Evolutionary conservation across 306 rosid genomes (phyloP).

Genomic region (Rosa multiflora): DNA sequence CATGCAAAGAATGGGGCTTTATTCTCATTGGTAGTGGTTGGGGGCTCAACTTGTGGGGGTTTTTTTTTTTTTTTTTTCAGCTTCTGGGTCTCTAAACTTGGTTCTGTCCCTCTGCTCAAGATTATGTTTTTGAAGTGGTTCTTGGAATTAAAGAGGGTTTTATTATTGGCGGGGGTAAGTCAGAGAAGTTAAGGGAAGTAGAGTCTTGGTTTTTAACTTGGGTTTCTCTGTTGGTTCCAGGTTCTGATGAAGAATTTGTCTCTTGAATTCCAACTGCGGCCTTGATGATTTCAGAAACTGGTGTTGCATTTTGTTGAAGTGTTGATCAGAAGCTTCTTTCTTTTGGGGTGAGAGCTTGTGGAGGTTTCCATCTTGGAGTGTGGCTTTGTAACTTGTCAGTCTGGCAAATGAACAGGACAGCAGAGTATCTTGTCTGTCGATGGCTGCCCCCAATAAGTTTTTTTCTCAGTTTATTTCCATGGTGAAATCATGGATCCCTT

Average conservation of each 20-base stretch:
- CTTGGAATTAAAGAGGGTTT: conserved; percentile 4
- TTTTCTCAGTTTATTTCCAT: conserved; percentile 52
- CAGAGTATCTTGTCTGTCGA: conserved; percentile 39
- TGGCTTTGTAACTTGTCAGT: conserved; percentile 28
- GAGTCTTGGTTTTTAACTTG: conserved; percentile 23
- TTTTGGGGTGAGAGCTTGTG: conserved; percentile 30
- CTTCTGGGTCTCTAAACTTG: conserved; percentile 28
- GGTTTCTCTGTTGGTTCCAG: conserved; percentile 1
- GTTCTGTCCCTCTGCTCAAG: neutral
- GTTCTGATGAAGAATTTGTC: conserved; percentile 17
- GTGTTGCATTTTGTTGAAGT: conserved; percentile 18
- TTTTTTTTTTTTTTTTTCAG: conserved; percentile 13
- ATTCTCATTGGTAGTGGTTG: conserved; percentile 19
- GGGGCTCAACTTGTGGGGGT: neutral
- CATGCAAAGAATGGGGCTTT: conserved; percentile 25
- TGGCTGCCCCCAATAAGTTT: conserved; percentile 61
- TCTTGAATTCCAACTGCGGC: conserved; percentile 22
- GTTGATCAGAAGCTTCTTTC: conserved; percentile 20
- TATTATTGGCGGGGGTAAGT: neutral
- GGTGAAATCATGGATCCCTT: conserved; percentile 72
- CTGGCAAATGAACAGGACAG: conserved; percentile 50
- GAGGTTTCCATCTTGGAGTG: conserved; percentile 18
- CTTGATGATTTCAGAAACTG: conserved; percentile 26
- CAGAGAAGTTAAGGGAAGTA: conserved; percentile 23
- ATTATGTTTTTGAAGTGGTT: too few species aligned